A percentile compares a stretch with the other conserved stretches of the same genome.
Conservation (phyloP, 345 rosid species). For the Rhodamnia rubescens region DNA sequence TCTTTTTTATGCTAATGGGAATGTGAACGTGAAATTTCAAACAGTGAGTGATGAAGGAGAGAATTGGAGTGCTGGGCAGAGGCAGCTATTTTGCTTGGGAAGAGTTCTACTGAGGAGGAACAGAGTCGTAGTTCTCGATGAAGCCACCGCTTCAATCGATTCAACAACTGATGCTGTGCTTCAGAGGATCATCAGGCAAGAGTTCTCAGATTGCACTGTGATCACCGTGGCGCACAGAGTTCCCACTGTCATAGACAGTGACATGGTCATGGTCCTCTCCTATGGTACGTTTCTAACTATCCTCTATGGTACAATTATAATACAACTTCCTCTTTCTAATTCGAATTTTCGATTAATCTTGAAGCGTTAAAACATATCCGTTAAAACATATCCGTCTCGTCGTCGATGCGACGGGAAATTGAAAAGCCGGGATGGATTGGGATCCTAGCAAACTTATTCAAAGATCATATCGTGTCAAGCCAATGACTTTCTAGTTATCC, state of each 20-base stretch:
- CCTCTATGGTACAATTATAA: no score
- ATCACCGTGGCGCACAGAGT: slow-evolving; percentile 73
- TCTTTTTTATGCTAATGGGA: neutral
- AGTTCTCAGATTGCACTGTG: slow-evolving; percentile 53
- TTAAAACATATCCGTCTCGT: neutral
- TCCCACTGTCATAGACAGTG: slow-evolving; percentile 64
- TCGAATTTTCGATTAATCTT: neutral
- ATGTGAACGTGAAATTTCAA: neutral
- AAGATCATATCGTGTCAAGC: neutral
- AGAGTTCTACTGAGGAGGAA: slow-evolving; percentile 58
- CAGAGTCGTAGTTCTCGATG: slow-evolving; percentile 43
- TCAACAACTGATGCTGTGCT: slow-evolving; percentile 59
- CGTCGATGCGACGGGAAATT: neutral
- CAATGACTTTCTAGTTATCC: neutral
- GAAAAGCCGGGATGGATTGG: neutral
- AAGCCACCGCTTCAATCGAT: slow-evolving; percentile 69
- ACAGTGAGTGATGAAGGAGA: slow-evolving; percentile 77
- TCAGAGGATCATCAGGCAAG: slow-evolving; percentile 55
- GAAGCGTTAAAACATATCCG: neutral
- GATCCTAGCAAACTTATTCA: neutral
- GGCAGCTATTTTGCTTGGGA: slow-evolving; percentile 71
- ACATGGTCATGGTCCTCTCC: slow-evolving; percentile 83
- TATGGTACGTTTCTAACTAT: slow-evolving; percentile 24
- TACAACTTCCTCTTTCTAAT: neutral
- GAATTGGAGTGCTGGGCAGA: slow-evolving; percentile 76